Evolutionary conservation across 208 protist species (phyloP).

Genomic region (Angomonas deanei): DNA sequence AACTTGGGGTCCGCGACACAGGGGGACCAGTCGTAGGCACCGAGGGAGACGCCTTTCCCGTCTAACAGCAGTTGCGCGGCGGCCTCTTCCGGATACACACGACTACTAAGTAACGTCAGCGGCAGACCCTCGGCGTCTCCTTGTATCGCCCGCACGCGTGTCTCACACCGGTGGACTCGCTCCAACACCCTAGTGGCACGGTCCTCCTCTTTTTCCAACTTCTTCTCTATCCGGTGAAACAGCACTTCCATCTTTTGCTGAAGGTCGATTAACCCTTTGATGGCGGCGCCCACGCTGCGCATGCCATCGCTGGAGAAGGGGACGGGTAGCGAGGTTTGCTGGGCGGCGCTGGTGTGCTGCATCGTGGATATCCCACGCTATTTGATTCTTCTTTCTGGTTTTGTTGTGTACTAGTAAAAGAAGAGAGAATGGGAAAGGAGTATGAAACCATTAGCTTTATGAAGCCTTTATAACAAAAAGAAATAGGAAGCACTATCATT

Average conservation of each 20-base stretch:
- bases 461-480: not conserved
- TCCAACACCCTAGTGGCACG: slow-evolving; percentile 1
- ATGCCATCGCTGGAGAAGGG: slow-evolving; percentile 18
- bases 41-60: not conserved
- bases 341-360: not conserved
- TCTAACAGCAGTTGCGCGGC: not conserved
- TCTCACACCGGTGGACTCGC: slow-evolving; percentile 14
- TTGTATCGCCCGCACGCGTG: not conserved
- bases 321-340: slow-evolving; percentile 17
- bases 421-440: not conserved
- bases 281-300: slow-evolving; percentile 11
- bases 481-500: not conserved
- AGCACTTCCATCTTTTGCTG: slow-evolving; percentile 11
- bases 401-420: not conserved
- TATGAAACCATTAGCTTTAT: not conserved
- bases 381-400: not conserved
- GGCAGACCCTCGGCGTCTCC: slow-evolving; percentile 5
- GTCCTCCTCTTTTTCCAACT: slow-evolving; percentile 1
- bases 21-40: not conserved
- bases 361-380: not conserved
- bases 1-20: not conserved
- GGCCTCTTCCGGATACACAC: slow-evolving; percentile 11
- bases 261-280: slow-evolving; percentile 16
- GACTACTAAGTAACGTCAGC: slow-evolving; percentile 13
- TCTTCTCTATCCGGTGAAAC: slow-evolving; percentile 9